A percentile compares a stretch with the other conserved stretches of the same genome.
Conservation (phyloP, 1,139 yeast species). For the Yamadazyma triangularis region DNA sequence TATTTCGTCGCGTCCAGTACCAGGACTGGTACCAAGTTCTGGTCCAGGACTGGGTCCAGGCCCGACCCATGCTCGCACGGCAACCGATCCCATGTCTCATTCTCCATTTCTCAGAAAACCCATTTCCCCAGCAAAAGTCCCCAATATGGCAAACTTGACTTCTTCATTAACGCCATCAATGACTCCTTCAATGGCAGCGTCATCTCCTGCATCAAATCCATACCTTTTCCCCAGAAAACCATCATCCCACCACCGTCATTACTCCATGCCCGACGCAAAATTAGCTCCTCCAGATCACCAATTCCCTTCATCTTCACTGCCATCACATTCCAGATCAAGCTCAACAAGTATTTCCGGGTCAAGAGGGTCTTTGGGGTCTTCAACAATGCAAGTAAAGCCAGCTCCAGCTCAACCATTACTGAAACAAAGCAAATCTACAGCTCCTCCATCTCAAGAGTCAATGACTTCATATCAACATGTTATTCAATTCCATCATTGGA, state of each 20-base stretch:
- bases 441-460: conserved; percentile 44
- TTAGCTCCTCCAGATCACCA: too few species aligned
- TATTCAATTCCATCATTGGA: conserved; percentile 52
- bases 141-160: conserved; percentile 5
- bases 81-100: too few species aligned
- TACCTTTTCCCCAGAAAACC: too few species aligned
- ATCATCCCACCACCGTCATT: conserved; percentile 1
- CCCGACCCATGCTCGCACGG: too few species aligned
- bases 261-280: conserved; percentile 2
- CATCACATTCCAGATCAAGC: conserved; percentile 8
- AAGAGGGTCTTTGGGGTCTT: conserved; percentile 21
- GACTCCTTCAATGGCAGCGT: conserved; percentile 1
- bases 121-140: conserved; percentile 56
- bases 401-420: conserved; percentile 43
- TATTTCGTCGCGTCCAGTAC: neutral
- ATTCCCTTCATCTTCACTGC: conserved; percentile 2
- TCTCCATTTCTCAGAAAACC: conserved; percentile 20
- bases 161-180: conserved; percentile 3
- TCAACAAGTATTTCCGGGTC: conserved; percentile 6
- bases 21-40: neutral
- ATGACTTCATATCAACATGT: conserved; percentile 51
- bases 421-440: conserved; percentile 25
- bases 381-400: conserved; percentile 43
- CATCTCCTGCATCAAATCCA: too few species aligned
- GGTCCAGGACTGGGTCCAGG: neutral